Conservation (phyloP, 495 filamentous ascomycete genomes). For the Hypoxylon lenormandii region DNA sequence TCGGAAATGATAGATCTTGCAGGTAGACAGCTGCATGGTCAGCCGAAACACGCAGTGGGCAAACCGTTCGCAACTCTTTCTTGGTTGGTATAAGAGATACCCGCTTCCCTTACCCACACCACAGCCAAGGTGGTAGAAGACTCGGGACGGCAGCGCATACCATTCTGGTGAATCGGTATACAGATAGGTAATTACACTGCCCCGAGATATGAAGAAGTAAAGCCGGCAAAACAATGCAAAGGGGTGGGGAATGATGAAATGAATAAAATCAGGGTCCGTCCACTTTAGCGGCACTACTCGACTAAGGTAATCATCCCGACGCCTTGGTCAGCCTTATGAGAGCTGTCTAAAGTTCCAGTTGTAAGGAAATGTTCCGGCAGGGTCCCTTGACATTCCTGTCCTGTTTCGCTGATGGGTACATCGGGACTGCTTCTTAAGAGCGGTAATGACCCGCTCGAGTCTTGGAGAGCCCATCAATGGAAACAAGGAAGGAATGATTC, state of each 20-base stretch:
- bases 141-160: constrained; percentile 5
- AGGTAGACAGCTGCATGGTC: constrained; percentile 21
- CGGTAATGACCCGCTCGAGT: background rate
- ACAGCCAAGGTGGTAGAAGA: constrained; percentile 17
- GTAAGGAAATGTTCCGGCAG: constrained; percentile 19
- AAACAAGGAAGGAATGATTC: too few species aligned
- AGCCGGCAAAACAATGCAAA: constrained; percentile 24
- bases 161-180: constrained; percentile 25
- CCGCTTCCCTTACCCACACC: constrained; percentile 47
- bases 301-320: constrained; percentile 34
- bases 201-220: constrained; percentile 22
- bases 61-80: constrained; percentile 29
- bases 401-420: constrained; percentile 39
- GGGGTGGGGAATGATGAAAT: constrained; percentile 38
- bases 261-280: constrained; percentile 23
- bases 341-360: constrained; percentile 17
- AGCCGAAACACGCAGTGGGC: constrained; percentile 38
- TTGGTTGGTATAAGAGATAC: constrained; percentile 37
- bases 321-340: constrained; percentile 47
- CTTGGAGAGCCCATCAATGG: too few species aligned
- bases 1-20: constrained; percentile 40
- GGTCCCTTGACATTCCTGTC: constrained; percentile 22
- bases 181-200: constrained; percentile 21
- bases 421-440: constrained; percentile 23
- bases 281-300: constrained; percentile 7